Evolutionary conservation across 2,329 filamentous ascomycete species (phyloP), one percentile per base, ranked within the genome.

Genomic region (Fusarium secorum): DNA sequence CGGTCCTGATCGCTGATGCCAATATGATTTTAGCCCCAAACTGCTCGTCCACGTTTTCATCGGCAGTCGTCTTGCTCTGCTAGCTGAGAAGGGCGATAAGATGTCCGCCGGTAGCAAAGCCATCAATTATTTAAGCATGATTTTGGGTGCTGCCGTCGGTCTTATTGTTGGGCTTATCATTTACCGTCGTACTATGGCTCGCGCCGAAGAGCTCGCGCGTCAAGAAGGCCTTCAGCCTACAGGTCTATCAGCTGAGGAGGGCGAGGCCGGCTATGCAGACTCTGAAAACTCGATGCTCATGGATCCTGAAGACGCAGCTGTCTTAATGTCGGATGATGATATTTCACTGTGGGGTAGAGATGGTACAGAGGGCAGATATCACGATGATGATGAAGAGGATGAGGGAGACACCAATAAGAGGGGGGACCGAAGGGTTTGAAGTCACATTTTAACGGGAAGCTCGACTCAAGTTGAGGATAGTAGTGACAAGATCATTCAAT

Each of bases 31-130:
- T 55, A 89, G 86, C 18, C 96, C 96, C 11, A 99, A 98, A 78
- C 85, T 99, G 22, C 85, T 98, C 64, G 90, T 99, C 54, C 93
- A 97, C 78, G 89, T 97, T 74, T 99, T 98, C 82, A 94, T 99
- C 76, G 96, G 96, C 67, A 91, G 89, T 76, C 88, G 94, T 60
- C 85, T 99, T 20, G 94, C 93, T 46, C 85, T 91, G 56, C 89
- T 99, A 36, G 93, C 93, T n/a, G 93, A 97, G 75, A 88, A 89
- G 61, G 92, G 91, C 69, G 93, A 93, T 77, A 88, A 91, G 73
- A 98, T 98, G 95, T 90, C 92, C 66, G 81, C 87, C 6, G 86
- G 87, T 69, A 93, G 93, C 70, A 96, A 95, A 79, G 86, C 89
- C 32, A 84, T 98, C 75, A 97, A 96, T 81, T 97, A 97, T 79